These are phyloP conservation scores for Solanum chiquidenum DNA, from an alignment of 257 asterid species.

Conservation along the genomic window DNA sequence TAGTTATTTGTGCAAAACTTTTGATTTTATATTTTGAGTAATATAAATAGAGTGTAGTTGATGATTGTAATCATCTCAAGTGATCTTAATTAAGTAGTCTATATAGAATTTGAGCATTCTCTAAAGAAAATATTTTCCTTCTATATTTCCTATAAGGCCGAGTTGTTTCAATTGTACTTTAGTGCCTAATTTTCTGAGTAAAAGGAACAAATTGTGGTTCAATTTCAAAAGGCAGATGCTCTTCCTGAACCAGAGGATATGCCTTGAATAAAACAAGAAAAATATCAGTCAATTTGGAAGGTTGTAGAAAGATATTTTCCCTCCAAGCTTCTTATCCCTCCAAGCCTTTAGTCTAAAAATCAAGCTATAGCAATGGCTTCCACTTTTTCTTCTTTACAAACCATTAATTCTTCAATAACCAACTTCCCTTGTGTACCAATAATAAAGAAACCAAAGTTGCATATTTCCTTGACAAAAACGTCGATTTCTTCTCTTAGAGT, in stretches of 20 bases:
- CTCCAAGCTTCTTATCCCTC: constrained; percentile 10
- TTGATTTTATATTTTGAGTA: too few species aligned
- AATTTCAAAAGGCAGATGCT: background rate
- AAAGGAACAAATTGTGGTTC: background rate
- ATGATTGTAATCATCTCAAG: too few species aligned
- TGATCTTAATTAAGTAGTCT: too few species aligned
- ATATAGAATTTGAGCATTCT: too few species aligned
- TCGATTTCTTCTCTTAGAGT: background rate
- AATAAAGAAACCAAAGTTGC: constrained; percentile 15
- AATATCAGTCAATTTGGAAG: constrained; percentile 42
- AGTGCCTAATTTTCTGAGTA: background rate
- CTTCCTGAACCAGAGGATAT: background rate
- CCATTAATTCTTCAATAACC: constrained; percentile 11
- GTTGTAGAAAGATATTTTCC: constrained; percentile 42
- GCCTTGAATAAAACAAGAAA: constrained; percentile 21
- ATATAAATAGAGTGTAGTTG: too few species aligned
- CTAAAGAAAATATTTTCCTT: too few species aligned
- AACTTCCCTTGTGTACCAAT: constrained; percentile 16
- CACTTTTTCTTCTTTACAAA: constrained; percentile 17
- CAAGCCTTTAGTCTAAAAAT: background rate
- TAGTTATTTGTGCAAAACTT: too few species aligned
- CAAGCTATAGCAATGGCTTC: constrained; percentile 30
- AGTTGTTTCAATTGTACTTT: background rate
- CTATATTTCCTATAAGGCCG: too few species aligned
- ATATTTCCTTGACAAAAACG: constrained; percentile 5